phyloP scores from a whole-genome alignment of 1,284 basidiomycete genomes.

The Abortiporus biennis region DNA sequence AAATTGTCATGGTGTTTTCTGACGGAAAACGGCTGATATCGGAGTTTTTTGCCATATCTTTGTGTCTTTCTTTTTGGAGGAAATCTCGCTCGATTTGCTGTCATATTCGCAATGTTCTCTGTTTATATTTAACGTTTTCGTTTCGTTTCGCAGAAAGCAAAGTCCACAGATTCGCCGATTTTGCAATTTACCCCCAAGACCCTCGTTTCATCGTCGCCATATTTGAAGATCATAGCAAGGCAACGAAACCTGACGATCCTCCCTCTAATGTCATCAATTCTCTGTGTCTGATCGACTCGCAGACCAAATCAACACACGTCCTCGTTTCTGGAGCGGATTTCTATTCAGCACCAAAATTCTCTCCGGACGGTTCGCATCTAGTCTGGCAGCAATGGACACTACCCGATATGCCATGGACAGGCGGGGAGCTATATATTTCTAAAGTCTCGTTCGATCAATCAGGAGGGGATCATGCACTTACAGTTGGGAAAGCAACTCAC shows the following conservation, averaged over 20 bases:
- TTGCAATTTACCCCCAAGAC: slow-evolving; percentile 41
- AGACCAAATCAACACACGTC: slow-evolving; percentile 31
- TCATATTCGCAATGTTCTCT: not conserved
- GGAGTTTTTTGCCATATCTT: no score
- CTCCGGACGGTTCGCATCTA: slow-evolving; percentile 58
- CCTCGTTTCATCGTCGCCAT: slow-evolving; percentile 46
- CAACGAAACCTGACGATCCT: no score
- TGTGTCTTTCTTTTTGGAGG: not conserved
- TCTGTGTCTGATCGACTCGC: slow-evolving; percentile 50
- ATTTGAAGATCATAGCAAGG: slow-evolving; percentile 69
- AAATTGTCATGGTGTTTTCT: not conserved
- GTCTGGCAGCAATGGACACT: slow-evolving; percentile 72
- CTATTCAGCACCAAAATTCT: slow-evolving; percentile 58
- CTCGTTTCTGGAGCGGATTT: slow-evolving; percentile 61
- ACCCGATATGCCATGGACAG: slow-evolving; percentile 84
- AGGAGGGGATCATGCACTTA: slow-evolving; percentile 21
- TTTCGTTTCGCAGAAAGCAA: slow-evolving; percentile 31
- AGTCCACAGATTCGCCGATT: slow-evolving; percentile 51
- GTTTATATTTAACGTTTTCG: not conserved
- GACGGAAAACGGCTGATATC: no score
- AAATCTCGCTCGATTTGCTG: not conserved
- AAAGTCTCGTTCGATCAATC: slow-evolving; percentile 23
- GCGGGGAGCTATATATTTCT: slow-evolving; percentile 53
- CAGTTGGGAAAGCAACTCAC: slow-evolving; percentile 21
- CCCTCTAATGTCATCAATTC: slow-evolving; percentile 52